Conservation (phyloP, 2,329 filamentous ascomycete species). For the Domatiomyces globalis region DNA sequence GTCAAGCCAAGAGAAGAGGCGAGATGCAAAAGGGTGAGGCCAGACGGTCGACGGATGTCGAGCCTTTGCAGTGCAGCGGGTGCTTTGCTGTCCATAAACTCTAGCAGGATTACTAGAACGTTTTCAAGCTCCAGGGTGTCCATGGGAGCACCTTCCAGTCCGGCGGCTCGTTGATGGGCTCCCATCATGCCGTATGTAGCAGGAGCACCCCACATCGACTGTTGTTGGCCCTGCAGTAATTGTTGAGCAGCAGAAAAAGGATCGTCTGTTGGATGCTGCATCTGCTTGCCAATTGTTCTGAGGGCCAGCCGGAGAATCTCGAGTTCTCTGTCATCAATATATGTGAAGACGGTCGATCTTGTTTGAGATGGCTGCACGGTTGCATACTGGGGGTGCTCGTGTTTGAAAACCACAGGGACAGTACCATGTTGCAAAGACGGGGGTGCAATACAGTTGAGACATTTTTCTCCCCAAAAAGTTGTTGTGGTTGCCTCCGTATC, state of each 20-base stretch:
- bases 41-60: slow-evolving; percentile 50
- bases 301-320: slow-evolving; percentile 33
- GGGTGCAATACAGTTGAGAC: slow-evolving; percentile 65
- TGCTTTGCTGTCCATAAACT: slow-evolving; percentile 55
- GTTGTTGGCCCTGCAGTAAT: slow-evolving; percentile 20
- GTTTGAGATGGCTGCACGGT: slow-evolving; percentile 29
- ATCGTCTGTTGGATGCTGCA: slow-evolving; percentile 36
- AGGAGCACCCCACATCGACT: slow-evolving; percentile 14
- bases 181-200: slow-evolving; percentile 29
- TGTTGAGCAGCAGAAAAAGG: slow-evolving; percentile 35
- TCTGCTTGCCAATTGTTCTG: slow-evolving; percentile 33
- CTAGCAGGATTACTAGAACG: slow-evolving; percentile 58
- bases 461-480: slow-evolving; percentile 65
- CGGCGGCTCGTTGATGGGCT: slow-evolving; percentile 31
- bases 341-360: slow-evolving; percentile 50
- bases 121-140: slow-evolving; percentile 45
- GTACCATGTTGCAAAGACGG: slow-evolving; percentile 52
- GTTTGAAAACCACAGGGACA: slow-evolving; percentile 57
- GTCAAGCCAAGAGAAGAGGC: slow-evolving; percentile 62
- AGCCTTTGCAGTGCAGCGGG: slow-evolving; percentile 40
- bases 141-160: slow-evolving; percentile 28
- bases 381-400: slow-evolving; percentile 36
- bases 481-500: slow-evolving; percentile 54
- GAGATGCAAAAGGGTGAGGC: slow-evolving; percentile 69
- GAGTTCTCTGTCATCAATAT: slow-evolving; percentile 39